These are phyloP conservation scores for Lepiota venenata DNA, from an alignment of 768 basidiomycete genomes.

Conservation along the genomic window DNA sequence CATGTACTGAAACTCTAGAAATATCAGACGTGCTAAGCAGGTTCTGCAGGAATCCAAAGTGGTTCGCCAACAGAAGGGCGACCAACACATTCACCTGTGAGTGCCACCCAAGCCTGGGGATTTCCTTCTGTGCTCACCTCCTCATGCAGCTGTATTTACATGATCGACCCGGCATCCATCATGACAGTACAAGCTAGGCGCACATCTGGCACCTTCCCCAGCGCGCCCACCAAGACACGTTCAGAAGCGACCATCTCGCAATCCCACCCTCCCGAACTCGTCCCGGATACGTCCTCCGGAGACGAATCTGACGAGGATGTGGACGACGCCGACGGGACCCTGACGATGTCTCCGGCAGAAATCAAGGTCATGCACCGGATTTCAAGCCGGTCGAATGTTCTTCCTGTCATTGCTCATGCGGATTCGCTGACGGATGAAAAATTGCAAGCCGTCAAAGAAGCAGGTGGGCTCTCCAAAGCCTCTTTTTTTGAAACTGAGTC, in stretches of 20 bases:
- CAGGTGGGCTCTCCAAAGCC: conserved; percentile 31
- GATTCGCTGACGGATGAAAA: conserved; percentile 84
- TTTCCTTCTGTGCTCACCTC: conserved; percentile 14
- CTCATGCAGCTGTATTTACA: conserved; percentile 68
- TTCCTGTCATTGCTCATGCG: conserved; percentile 76
- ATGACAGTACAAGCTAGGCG: conserved; percentile 51
- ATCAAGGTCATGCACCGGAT: conserved; percentile 77
- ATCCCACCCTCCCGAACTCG: conserved; percentile 49
- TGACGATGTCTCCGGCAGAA: conserved; percentile 75
- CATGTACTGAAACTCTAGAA: neutral
- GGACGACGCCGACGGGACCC: conserved; percentile 43
- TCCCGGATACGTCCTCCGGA: conserved; percentile 50
- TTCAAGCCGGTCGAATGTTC: conserved; percentile 69
- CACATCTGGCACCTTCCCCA: conserved; percentile 24
- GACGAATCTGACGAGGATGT: conserved; percentile 41
- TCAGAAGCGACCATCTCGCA: conserved; percentile 67
- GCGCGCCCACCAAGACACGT: conserved; percentile 49
- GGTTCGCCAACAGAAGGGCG: conserved; percentile 79
- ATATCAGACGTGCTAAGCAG: conserved; percentile 3
- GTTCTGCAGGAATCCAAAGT: conserved; percentile 80
- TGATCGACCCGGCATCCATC: conserved; percentile 77
- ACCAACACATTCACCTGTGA: conserved; percentile 87
- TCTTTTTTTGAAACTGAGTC: neutral
- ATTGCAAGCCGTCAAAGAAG: conserved; percentile 64
- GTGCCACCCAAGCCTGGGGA: conserved; percentile 22